Conservation (phyloP, 768 basidiomycete species). For the Tubosaeta brunneosetosa region DNA sequence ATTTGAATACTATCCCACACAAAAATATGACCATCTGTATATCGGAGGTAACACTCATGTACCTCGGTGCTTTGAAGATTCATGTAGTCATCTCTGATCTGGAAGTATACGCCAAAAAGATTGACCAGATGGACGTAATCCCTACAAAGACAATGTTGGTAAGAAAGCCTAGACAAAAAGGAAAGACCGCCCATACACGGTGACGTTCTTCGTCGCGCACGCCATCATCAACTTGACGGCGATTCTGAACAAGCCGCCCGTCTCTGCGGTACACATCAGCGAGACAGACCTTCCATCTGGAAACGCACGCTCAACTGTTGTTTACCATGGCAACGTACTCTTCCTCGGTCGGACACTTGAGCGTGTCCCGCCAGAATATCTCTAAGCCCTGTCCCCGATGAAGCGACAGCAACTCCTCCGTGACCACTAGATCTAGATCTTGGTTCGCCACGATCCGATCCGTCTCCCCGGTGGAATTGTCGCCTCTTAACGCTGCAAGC, state of each 20-base stretch:
- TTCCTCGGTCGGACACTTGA: constrained; percentile 89
- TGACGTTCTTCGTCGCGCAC: constrained; percentile 56
- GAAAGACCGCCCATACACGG: constrained; percentile 42
- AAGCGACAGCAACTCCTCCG: constrained; percentile 67
- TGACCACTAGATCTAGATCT: constrained; percentile 52
- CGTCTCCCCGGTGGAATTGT: background rate
- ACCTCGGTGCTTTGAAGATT: constrained; percentile 87
- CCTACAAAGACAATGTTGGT: constrained; percentile 33
- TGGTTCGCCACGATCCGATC: constrained; percentile 56
- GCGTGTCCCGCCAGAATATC: constrained; percentile 87
- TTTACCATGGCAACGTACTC: constrained; percentile 97
- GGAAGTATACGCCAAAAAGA: constrained; percentile 90
- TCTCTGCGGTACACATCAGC: constrained; percentile 52
- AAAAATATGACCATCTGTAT: background rate
- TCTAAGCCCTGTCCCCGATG: constrained; percentile 96
- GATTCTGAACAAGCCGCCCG: constrained; percentile 87
- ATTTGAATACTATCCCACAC: constrained; percentile 48
- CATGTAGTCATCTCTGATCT: constrained; percentile 97
- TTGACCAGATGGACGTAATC: constrained; percentile 93
- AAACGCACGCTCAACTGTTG: constrained; percentile 64
- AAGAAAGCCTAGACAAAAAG: background rate
- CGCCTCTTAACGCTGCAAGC: constrained; percentile 34
- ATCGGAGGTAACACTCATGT: background rate
- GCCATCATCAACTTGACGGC: constrained; percentile 98
- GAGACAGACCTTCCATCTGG: constrained; percentile 51